Evolutionary conservation across 371 early-diverging fungal genomes (phyloP), one percentile per base, ranked within the genome.

Genomic region (Coemansia sp.): DNA sequence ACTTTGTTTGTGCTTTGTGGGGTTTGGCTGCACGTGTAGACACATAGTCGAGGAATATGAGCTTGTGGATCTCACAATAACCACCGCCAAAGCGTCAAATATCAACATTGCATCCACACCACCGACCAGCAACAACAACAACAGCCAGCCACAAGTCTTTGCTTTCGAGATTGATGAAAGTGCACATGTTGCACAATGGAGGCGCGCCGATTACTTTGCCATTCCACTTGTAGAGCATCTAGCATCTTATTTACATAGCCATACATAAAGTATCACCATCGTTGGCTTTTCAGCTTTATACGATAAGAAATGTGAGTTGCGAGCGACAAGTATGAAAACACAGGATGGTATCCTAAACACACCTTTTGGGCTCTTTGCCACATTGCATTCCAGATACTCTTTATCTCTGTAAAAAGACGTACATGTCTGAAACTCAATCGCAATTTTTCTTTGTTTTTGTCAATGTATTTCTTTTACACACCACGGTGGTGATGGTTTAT

Each of bases 151-250:
- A 27, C 54, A 22, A 16, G 8, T 31, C n/a, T 54, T 54, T 54
- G 54, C 14, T 16, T 54, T 54, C n/a, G 54, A 54, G 54, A 54
- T 54, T 29, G 11, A 54, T n/a, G 54, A 54, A 14, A 54, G 54
- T 16, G 16, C 31, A 26, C 54, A 54, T 54, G 29, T 54, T 34
- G 34, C 34, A 34, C 34, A 34, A 34, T 34, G 34, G 34, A 8
- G 34, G 34, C 34, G 10, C 34, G 10, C 34, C 26, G 29, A 14
- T 29, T 27, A 1, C 16, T 29, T 54, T 54, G 26, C 26, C n/a
- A 27, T 54, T 27, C 4, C 16, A 5, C 54, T 45, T 13, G 45
- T 45, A 13, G 13, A 54, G 27, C 22, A n/a, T n/a, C 29, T 54
- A 27, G 27, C 22, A 11, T 13, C 16, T 16, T 26, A 29, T 54